phyloP scores from a whole-genome alignment of 129 eudicot species.

The Oenanthe sinensis region DNA sequence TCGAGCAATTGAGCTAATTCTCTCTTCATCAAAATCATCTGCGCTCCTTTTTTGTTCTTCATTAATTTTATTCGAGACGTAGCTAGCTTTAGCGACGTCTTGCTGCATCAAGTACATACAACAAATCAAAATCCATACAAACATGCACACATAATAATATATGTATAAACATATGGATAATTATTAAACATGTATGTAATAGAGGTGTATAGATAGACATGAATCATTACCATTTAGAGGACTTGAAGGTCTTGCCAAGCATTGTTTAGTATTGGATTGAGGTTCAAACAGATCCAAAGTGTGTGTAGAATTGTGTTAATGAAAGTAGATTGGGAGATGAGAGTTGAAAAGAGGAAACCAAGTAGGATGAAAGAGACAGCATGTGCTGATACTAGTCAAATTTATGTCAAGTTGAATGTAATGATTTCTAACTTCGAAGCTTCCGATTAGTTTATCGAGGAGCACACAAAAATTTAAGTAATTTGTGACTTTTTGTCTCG shows the following conservation, averaged over 20 bases:
- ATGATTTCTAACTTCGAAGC: neutral
- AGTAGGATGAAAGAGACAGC: neutral
- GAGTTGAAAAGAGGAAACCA: neutral
- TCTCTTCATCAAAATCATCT: slow-evolving; percentile 60
- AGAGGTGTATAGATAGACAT: too few relatives aligned
- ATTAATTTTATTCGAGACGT: slow-evolving; percentile 57
- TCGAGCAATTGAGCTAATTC: slow-evolving; percentile 79
- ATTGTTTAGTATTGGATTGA: slow-evolving; percentile 23
- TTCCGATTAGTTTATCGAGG: slow-evolving; percentile 12
- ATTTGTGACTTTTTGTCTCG: too few relatives aligned
- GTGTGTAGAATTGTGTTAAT: too few relatives aligned
- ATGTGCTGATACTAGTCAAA: too few relatives aligned
- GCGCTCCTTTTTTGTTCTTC: slow-evolving; percentile 76
- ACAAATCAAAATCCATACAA: neutral
- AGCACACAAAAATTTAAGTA: too few relatives aligned
- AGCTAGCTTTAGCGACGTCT: slow-evolving; percentile 74
- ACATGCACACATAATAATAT: neutral
- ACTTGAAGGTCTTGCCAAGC: slow-evolving; percentile 76
- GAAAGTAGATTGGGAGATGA: too few relatives aligned
- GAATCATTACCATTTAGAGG: slow-evolving; percentile 60
- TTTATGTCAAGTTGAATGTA: too few relatives aligned
- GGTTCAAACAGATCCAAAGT: neutral
- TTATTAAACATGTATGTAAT: neutral
- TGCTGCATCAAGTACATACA: slow-evolving; percentile 50
- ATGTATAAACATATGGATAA: too few relatives aligned